Evolutionary conservation across 225 moss, liverwort and hornwort species (phyloP).

Genomic region (Lunularia cruciata): DNA sequence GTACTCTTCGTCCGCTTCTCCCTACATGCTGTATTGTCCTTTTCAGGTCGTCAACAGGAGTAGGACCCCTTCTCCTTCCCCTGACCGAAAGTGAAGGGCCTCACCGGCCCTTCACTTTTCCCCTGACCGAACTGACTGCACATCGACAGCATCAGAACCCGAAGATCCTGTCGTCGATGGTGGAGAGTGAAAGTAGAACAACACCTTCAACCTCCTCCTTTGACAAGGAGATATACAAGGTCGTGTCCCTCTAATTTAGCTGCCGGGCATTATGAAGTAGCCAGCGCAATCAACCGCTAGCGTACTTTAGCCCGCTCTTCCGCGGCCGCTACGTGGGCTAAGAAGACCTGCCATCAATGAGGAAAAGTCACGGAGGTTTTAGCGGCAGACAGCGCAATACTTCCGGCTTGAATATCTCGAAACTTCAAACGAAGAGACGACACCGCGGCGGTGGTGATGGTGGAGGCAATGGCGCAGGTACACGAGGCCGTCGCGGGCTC

Average conservation of each 20-base stretch:
- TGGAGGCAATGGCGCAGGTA: background rate
- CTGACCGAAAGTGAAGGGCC: background rate
- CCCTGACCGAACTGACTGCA: background rate
- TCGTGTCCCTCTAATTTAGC: background rate
- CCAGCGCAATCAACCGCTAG: constrained; percentile 7
- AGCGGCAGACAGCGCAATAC: background rate
- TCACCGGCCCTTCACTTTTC: no score
- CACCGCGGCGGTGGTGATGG: no score
- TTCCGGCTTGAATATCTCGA: background rate
- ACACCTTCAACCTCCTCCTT: background rate
- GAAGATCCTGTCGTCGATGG: background rate
- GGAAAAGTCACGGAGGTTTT: background rate
- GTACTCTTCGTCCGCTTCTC: no score
- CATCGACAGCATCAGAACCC: background rate
- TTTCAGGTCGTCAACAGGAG: no score
- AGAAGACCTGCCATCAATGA: background rate
- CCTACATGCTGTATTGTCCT: no score
- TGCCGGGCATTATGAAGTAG: background rate
- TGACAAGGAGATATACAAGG: background rate
- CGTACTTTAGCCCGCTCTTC: background rate
- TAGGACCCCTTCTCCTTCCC: no score
- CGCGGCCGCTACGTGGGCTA: no score
- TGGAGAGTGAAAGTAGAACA: background rate
- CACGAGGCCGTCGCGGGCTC: background rate
- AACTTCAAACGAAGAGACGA: background rate